Conservation (phyloP, 805 yeast genomes). For the Pichia paraexigua region DNA sequence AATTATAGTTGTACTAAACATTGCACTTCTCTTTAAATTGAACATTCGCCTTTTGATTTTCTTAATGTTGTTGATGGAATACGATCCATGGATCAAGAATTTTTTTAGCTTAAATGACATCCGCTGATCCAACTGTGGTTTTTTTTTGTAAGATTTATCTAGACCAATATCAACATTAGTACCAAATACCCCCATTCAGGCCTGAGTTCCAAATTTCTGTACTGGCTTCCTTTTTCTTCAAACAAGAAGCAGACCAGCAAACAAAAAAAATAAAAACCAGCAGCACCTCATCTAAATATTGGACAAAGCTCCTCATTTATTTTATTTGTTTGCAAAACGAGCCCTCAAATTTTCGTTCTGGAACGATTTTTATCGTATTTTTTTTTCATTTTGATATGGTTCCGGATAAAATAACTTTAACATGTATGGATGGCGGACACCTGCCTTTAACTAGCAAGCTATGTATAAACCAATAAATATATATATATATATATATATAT, state of each 20-base stretch:
- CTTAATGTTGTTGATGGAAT: neutral
- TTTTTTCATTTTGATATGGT: too few species aligned
- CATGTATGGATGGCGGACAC: too few species aligned
- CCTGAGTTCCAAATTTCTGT: too few species aligned
- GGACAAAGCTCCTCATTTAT: neutral
- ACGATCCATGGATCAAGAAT: neutral
- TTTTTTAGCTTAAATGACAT: neutral
- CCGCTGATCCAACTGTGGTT: neutral
- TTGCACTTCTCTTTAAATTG: neutral
- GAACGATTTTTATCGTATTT: too few species aligned
- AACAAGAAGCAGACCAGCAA: too few species aligned
- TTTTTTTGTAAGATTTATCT: neutral
- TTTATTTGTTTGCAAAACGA: neutral
- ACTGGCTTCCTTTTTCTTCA: too few species aligned
- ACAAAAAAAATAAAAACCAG: too few species aligned
- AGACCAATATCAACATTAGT: neutral
- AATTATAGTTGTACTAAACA: neutral
- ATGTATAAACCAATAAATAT: too few species aligned
- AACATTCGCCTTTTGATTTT: neutral
- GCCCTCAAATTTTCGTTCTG: neutral
- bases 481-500: too few species aligned
- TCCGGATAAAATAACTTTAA: too few species aligned
- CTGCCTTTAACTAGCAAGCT: too few species aligned
- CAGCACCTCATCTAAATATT: neutral
- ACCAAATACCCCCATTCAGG: neutral